Percentiles rank a stretch among this genome's conserved stretches.
These are phyloP conservation scores for Microdochium paspali DNA, from an alignment of 2,329 filamentous ascomycete genomes.

Conservation along the genomic window DNA sequence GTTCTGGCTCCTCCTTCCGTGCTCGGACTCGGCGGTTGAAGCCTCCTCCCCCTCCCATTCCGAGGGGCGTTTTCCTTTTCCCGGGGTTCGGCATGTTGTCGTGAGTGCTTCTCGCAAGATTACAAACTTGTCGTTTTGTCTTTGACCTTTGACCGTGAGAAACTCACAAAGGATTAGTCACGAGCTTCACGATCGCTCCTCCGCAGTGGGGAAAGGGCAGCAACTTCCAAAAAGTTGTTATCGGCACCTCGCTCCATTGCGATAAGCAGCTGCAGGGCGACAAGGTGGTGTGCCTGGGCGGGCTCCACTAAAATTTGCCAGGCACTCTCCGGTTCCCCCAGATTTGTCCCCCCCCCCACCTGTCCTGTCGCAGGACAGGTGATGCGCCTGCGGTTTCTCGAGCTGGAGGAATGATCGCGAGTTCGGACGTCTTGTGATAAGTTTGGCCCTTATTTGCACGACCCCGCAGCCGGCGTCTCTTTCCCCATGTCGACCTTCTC, in stretches of 20 bases:
- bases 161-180: too few species aligned
- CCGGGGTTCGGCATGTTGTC: constrained; percentile 7
- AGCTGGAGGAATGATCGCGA: neutral
- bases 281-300: neutral
- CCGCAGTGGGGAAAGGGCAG: neutral
- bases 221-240: neutral
- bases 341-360: neutral
- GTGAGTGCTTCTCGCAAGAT: too few species aligned
- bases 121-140: too few species aligned
- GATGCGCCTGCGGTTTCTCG: neutral
- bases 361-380: neutral
- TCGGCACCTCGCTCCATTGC: neutral
- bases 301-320: neutral
- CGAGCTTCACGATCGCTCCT: too few species aligned
- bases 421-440: neutral
- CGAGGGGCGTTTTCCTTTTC: constrained; percentile 28
- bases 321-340: neutral
- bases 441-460: neutral
- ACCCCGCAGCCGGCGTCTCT: neutral
- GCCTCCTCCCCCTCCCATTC: too few species aligned
- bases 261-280: neutral
- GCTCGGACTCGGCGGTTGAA: constrained; percentile 33
- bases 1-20: constrained; percentile 30
- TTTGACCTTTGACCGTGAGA: too few species aligned
- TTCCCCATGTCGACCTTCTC: neutral